Evolutionary conservation across 352 stramenopile species (phyloP).

Genomic region (Phytophthora nicotianae): DNA sequence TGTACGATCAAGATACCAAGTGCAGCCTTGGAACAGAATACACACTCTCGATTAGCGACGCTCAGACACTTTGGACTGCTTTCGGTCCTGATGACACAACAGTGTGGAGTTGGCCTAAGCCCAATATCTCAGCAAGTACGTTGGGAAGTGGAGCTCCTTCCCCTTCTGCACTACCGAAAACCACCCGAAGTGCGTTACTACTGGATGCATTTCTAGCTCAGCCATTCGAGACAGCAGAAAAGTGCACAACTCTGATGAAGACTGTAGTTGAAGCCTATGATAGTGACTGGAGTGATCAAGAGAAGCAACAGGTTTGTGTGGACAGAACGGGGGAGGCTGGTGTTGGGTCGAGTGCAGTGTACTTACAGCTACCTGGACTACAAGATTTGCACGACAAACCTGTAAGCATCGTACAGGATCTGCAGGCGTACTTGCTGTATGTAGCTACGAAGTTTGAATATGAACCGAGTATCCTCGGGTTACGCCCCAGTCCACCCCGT

Average conservation of each 20-base stretch:
- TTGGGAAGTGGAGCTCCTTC: conserved; percentile 14
- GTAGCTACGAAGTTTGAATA: conserved; percentile 60
- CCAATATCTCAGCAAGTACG: conserved; percentile 1
- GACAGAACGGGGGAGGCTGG: conserved; percentile 33
- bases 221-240: conserved; percentile 35
- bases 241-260: conserved; percentile 37
- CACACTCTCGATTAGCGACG: conserved; percentile 23
- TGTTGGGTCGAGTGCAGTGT: conserved; percentile 23
- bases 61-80: conserved; percentile 23
- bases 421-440: conserved; percentile 61
- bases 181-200: conserved; percentile 42
- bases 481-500: conserved; percentile 12
- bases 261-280: conserved; percentile 29
- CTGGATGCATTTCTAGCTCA: conserved; percentile 59
- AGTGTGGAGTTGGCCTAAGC: conserved; percentile 32
- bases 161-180: conserved; percentile 14
- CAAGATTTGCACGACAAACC: conserved; percentile 29
- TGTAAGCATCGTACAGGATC: conserved; percentile 34
- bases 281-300: conserved; percentile 29
- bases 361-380: conserved; percentile 46
- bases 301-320: conserved; percentile 23
- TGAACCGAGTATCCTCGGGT: conserved; percentile 43
- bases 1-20: conserved; percentile 30
- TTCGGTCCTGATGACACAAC: conserved; percentile 37
- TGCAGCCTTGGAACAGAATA: conserved; percentile 39